Conservation (phyloP, 805 yeast genomes). For the Myxozyma neglecta region DNA sequence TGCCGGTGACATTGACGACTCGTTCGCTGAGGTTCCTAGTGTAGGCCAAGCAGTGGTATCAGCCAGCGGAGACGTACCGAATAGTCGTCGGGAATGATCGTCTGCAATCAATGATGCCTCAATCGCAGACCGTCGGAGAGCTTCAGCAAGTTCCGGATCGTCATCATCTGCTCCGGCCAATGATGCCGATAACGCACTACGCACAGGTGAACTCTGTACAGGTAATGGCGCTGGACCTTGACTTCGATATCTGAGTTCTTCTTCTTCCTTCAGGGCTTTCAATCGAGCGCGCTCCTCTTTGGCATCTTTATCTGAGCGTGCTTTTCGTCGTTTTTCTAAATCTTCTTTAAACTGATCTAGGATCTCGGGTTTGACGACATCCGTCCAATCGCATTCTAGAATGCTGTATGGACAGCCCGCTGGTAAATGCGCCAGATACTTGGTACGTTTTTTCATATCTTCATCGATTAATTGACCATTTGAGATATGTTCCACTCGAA, state of each 20-base stretch:
- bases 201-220: not conserved
- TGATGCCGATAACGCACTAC: not conserved
- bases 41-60: constrained; percentile 36
- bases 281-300: constrained; percentile 58
- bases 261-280: constrained; percentile 62
- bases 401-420: constrained; percentile 80
- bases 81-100: not conserved
- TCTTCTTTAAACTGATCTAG: constrained; percentile 54
- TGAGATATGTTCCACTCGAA: constrained; percentile 67
- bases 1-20: constrained; percentile 11
- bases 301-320: constrained; percentile 53
- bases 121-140: constrained; percentile 7
- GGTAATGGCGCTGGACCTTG: constrained; percentile 1
- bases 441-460: constrained; percentile 59
- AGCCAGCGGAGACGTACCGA: constrained; percentile 5
- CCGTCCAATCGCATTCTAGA: constrained; percentile 81
- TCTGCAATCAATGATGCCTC: not conserved
- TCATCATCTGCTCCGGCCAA: constrained; percentile 4
- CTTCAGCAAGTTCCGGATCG: constrained; percentile 10
- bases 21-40: constrained; percentile 25
- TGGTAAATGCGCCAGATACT: constrained; percentile 80
- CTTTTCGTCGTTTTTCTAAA: constrained; percentile 56
- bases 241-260: constrained; percentile 35
- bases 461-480: constrained; percentile 65
- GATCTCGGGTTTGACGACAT: constrained; percentile 47